Evolutionary conservation across 192 early-diverging fungal species (phyloP), one percentile per base, ranked within the genome.

Genomic region (Haplosporangium gracile): DNA sequence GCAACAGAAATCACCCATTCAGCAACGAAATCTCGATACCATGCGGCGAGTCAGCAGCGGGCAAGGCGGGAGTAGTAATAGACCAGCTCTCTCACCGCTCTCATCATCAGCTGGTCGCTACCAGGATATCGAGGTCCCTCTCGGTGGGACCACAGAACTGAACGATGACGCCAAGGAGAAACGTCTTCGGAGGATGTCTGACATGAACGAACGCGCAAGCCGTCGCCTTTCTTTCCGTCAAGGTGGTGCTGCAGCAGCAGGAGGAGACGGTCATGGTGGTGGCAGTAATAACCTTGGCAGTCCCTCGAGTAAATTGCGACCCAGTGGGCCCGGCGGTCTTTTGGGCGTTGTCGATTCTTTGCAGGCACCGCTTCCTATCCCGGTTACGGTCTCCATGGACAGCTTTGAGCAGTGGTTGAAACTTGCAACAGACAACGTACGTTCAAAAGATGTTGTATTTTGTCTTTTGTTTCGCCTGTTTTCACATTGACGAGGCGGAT

Each of bases 371-470:
- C 57, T 86, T 24, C 84, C 84, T 3, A 74, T 75, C 4, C 75
- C 77, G 2, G 60, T 86, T 16, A 86, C 80, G 49, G 84, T 86
- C 2, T 81, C 78, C 2, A 79, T 79, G 18, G 84, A 86, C 22
- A 93, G 92, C 74, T 93, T 90, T 82, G 97, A 99, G 74, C 97
- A 99, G 89, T 98, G 97, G 97, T 95, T 99, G 91, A 98, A 98
- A 88, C 96, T 99, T 89, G 97, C 96, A 15, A 97, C 97, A 0
- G 97, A 99, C 86, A 98, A 97, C 76, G 95, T 97, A 90, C 72
- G 70, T 71, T 77, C 60, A 32, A 18, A 24, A 7, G n/a, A 24
- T 5, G n/a, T 26, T 18, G 13, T 32, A 7, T 29, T 26, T 63
- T 63, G 8, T 8, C n/a, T 10, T n/a, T n/a, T 32, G 10, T 29